Evolutionary conservation across 371 early-diverging fungal species (phyloP).

Genomic region (Apophysomyces trapeziformis): DNA sequence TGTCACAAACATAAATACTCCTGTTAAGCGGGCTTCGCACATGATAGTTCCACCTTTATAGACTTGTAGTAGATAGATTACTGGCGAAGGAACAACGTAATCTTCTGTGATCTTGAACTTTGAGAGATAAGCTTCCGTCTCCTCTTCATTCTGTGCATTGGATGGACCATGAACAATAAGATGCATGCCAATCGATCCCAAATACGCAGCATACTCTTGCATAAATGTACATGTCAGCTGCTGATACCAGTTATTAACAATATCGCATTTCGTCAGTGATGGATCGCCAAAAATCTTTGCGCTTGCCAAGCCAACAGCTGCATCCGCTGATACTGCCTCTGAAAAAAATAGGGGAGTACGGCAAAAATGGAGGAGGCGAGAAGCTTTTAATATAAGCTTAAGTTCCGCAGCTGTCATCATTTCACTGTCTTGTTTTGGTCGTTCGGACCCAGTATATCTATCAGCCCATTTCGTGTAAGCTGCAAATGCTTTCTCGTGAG

Average conservation of each 20-base stretch:
- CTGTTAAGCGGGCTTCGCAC: slow-evolving; percentile 75
- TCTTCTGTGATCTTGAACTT: slow-evolving; percentile 38
- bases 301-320: slow-evolving; percentile 11
- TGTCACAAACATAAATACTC: slow-evolving; percentile 73
- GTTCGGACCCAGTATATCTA: slow-evolving; percentile 49
- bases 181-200: slow-evolving; percentile 73
- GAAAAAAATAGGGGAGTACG: slow-evolving; percentile 67
- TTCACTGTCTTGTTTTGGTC: slow-evolving; percentile 39
- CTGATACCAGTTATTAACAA: slow-evolving; percentile 59
- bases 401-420: slow-evolving; percentile 61
- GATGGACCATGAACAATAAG: slow-evolving; percentile 49
- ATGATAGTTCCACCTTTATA: slow-evolving; percentile 73
- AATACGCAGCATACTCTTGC: slow-evolving; percentile 70
- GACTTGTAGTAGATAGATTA: slow-evolving; percentile 69
- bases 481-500: slow-evolving; percentile 67
- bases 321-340: slow-evolving; percentile 15
- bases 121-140: slow-evolving; percentile 34
- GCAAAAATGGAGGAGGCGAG: slow-evolving; percentile 68
- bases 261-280: slow-evolving; percentile 16
- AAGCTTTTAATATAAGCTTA: slow-evolving; percentile 62
- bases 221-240: slow-evolving; percentile 61
- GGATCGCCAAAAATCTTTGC: slow-evolving; percentile 22
- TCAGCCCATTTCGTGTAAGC: slow-evolving; percentile 73
- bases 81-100: slow-evolving; percentile 51
- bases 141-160: slow-evolving; percentile 28